phyloP scores from a whole-genome alignment of 2,329 filamentous ascomycete species.

The Alternaria hordeiaustralica region DNA sequence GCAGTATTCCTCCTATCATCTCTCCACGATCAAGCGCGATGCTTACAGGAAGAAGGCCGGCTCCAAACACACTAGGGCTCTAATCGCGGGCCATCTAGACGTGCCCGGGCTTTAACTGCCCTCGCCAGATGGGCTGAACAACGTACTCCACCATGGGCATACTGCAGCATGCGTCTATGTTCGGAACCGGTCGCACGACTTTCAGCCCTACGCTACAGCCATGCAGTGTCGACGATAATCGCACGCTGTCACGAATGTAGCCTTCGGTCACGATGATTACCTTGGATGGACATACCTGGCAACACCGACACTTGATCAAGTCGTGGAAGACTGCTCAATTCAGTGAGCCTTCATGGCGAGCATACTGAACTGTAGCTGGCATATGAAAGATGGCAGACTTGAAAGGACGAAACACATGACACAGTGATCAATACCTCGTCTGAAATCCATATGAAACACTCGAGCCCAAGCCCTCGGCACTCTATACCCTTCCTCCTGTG shows the following conservation, averaged over 20 bases:
- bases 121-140: background rate
- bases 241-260: background rate
- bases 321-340: background rate
- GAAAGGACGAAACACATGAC: background rate
- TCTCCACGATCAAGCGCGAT: background rate
- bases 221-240: background rate
- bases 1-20: background rate
- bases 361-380: background rate
- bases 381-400: fast-evolving
- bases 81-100: fast-evolving
- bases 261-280: background rate
- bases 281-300: background rate
- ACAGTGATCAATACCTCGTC: background rate
- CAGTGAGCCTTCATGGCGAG: background rate
- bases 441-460: background rate
- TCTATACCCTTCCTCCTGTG: background rate
- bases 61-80: background rate
- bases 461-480: background rate
- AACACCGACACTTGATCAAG: background rate
- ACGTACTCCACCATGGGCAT: background rate
- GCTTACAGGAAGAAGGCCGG: background rate
- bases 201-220: background rate
- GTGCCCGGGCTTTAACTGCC: background rate
- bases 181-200: background rate
- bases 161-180: background rate